Evolutionary conservation across 805 yeast genomes (phyloP), one percentile per base, ranked within the genome.

Genomic region (Isabelozyma gotoi): DNA sequence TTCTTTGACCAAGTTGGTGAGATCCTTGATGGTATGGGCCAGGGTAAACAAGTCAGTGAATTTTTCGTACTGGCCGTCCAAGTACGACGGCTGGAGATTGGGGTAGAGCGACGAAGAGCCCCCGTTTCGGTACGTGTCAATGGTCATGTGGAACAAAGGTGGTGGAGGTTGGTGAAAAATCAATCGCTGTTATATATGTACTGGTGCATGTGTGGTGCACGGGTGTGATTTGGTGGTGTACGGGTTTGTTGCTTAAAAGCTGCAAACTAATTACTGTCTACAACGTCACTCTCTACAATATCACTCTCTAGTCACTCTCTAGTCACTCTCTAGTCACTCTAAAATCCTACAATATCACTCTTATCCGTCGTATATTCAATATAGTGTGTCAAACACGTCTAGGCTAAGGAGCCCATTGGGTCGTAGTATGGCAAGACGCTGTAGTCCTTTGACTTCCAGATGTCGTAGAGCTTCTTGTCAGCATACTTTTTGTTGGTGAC

Each of bases 381-480:
- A n/a, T n/a, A 24, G 29, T 24, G 29, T 24, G 12, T 16, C 33
- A 33, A 27, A 35, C 27, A 11, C 24, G 12, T 15, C 40, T 48
- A 67, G 27, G 75, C 75, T 49, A 71, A 68, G 7, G 74, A 60
- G 17, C 75, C 74, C 73, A 71, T 63, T 12, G 75, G 75, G 42
- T 71, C 76, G 45, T 56, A 68, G 53, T 49, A 68, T 12, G 76
- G 76, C 48, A 71, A 62, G 17, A 50, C 59, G 19, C 29, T 46
- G 51, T 45, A 68, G 8, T 67, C 60, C 49, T 65, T 63, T 5
- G 49, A 41, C 56, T 64, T 67, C 63, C 63, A 71, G 31, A 65
- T 46, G 1, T 64, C 69, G 39, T 68, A 67, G 31, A 66, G 59
- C 44, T 63, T 53, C 48, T 63, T 63, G 34, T 57, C 55, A 16